These are phyloP conservation scores for Zoysia japonica DNA, from an alignment of 176 grass and related monocot genomes.

Conservation along the genomic window DNA sequence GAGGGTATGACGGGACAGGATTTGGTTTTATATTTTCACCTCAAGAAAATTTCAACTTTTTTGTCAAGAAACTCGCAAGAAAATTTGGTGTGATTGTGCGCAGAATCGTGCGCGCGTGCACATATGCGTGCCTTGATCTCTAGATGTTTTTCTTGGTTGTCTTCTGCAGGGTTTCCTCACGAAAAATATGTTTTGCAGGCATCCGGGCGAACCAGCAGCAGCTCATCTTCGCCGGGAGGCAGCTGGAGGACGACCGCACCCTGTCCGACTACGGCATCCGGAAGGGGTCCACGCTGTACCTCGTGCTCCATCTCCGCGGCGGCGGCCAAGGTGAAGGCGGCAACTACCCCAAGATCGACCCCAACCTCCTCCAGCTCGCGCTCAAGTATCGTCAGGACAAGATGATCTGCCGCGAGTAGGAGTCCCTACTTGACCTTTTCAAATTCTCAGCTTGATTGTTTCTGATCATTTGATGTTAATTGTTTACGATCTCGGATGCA, in stretches of 20 bases:
- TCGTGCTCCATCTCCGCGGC: conserved; percentile 50
- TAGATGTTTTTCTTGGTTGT: too few relatives aligned
- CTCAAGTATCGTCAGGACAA: conserved; percentile 23
- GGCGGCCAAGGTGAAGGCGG: conserved; percentile 19
- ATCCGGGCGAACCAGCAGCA: conserved; percentile 59
- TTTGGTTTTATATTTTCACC: background rate
- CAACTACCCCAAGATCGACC: conserved; percentile 12
- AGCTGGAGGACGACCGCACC: conserved; percentile 55
- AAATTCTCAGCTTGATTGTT: background rate
- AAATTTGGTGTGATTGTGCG: background rate
- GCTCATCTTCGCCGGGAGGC: conserved; percentile 63
- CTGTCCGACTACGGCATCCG: conserved; percentile 59
- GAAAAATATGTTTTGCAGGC: background rate
- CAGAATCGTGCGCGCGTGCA: background rate
- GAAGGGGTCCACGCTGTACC: conserved; percentile 54
- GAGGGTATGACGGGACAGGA: background rate
- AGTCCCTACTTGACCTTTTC: background rate
- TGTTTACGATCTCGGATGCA: background rate
- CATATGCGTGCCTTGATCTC: too few relatives aligned
- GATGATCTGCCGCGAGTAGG: conserved; percentile 25
- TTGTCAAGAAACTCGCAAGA: background rate
- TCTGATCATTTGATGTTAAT: background rate
- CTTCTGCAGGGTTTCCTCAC: background rate
- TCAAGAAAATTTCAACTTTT: background rate
- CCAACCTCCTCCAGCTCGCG: conserved; percentile 27